These are phyloP conservation scores for Nicotiana attenuata DNA, from an alignment of 257 asterid species.

Conservation along the genomic window DNA sequence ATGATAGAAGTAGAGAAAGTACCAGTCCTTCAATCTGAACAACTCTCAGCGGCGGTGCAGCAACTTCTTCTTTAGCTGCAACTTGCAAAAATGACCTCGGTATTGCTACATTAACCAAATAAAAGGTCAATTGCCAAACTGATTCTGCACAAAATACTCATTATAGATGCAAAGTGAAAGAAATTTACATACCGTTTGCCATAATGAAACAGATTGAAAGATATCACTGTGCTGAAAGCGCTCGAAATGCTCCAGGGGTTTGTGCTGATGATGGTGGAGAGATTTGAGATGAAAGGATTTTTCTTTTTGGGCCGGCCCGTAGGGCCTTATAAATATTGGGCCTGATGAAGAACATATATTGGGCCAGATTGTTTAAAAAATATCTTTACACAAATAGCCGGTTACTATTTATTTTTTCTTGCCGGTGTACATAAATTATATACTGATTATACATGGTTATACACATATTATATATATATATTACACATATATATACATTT, in stretches of 20 bases:
- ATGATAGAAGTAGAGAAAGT: not conserved
- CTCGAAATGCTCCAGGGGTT: not conserved
- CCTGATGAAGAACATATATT: no score
- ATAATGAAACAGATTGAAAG: not conserved
- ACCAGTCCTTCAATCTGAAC: slow-evolving; percentile 99
- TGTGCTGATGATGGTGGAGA: not conserved
- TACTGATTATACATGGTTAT: no score
- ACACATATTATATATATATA: no score
- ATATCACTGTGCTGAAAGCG: not conserved
- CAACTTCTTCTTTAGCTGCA: slow-evolving; percentile 72
- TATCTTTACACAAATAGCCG: no score
- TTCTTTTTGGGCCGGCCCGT: not conserved
- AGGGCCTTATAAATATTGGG: no score
- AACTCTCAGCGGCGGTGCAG: slow-evolving; percentile 70
- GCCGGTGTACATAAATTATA: no score
- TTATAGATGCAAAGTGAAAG: not conserved
- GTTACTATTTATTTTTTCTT: no score
- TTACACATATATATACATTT: no score
- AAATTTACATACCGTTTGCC: slow-evolving; percentile 26
- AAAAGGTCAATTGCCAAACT: not conserved
- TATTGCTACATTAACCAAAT: slow-evolving; percentile 28
- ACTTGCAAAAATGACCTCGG: slow-evolving; percentile 83
- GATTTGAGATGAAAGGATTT: not conserved
- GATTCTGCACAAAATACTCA: not conserved
- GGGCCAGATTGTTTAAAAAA: no score